Evolutionary conservation across 805 yeast genomes (phyloP), one percentile per base, ranked within the genome.

Genomic region (Pichia membranifaciens): DNA sequence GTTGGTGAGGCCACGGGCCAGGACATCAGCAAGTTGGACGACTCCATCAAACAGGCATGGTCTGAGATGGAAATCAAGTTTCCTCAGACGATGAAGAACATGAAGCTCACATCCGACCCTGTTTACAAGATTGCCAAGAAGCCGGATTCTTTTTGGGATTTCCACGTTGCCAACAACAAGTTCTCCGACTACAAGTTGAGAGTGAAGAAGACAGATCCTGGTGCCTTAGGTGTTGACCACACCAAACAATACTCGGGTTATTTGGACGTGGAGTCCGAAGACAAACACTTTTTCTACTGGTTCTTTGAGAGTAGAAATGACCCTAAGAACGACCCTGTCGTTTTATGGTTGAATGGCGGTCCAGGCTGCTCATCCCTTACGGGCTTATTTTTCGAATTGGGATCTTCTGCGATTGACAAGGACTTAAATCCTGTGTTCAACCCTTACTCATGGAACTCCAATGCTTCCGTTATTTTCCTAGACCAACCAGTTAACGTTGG

Each of bases 401-500:
- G 98, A 22, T 96, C 97, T 5, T 77, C 96, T 0, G 73, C 82
- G 13, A 79, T 91, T 50, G 81, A 78, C 51, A 65, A 76, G 32
- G 74, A 78, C 47, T 66, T 84, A 55, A 76, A 79, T 57, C 89
- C 95, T n/a, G 75, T 76, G 28, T 71, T 68, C 64, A 91, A 91
- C 67, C 91, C 93, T 18, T 71, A 79, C 68, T 83, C 96, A 2
- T 91, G 98, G 98, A 91, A 90, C 67, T 71, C 74, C 56, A 87
- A 89, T 60, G 97, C 98, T 18, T 79, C 90, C 28, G 87, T 91
- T 20, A 84, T 91, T 53, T 91, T 84, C 70, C 74, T 91, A 51
- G 98, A 91, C 65, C 97, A 91, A 67, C 98, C 98, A 4, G 86
- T 90, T 38, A 86, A 86, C 45, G 96, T 87, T 31, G 98, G 98